Conservation (phyloP, 139 green algal genomes). For the Picochlorum sp. region DNA sequence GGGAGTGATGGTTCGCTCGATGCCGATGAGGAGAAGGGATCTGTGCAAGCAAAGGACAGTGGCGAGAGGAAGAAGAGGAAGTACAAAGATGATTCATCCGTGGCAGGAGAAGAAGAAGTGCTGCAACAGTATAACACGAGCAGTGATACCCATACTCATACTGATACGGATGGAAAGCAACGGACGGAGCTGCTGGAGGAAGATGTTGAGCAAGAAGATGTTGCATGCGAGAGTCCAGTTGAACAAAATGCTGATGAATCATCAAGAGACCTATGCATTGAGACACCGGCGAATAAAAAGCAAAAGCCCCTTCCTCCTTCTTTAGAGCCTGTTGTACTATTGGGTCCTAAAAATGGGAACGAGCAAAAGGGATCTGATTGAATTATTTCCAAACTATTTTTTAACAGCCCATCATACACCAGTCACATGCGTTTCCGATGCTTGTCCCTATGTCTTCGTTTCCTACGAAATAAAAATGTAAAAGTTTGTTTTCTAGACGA, state of each 20-base stretch:
- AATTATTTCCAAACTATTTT: too few relatives aligned
- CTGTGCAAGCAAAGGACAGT: not conserved
- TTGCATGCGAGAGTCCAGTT: not conserved
- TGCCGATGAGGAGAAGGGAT: constrained; percentile 1
- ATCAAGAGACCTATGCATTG: not conserved
- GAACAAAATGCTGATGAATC: not conserved
- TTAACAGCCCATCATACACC: too few relatives aligned
- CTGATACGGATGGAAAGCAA: not conserved
- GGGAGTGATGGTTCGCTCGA: not conserved
- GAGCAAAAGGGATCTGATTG: too few relatives aligned
- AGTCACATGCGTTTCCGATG: too few relatives aligned
- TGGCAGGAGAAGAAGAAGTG: too few relatives aligned
- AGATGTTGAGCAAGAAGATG: too few relatives aligned
- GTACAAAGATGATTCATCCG: not conserved
- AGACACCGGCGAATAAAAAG: constrained; percentile 5
- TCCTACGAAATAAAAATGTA: too few relatives aligned
- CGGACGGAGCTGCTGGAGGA: not conserved
- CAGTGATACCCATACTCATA: not conserved
- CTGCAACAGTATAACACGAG: too few relatives aligned
- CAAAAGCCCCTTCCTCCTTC: constrained; percentile 4
- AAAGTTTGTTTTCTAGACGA: too few relatives aligned
- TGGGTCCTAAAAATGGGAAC: not conserved
- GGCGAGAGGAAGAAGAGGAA: not conserved
- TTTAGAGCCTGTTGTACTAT: not conserved
- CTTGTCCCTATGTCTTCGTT: too few relatives aligned